Conservation (phyloP, 2,329 filamentous ascomycete species). For the Botrytis galanthina region DNA sequence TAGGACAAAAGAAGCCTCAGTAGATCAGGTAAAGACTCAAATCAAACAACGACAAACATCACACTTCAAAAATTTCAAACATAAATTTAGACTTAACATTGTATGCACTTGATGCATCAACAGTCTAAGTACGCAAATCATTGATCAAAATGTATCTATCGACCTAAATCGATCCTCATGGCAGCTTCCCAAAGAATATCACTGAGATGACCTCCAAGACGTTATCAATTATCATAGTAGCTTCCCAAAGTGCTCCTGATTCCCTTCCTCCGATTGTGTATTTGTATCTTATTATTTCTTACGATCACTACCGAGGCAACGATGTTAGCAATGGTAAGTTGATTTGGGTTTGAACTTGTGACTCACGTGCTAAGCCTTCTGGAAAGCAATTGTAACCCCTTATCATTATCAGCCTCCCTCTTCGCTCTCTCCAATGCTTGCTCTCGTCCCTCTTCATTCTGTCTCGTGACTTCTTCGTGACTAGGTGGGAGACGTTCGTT, state of each 20-base stretch:
- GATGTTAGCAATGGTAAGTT: constrained; percentile 11
- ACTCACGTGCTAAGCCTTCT: constrained; percentile 95
- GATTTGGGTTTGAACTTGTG: background rate
- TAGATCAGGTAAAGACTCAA: background rate
- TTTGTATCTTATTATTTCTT: constrained; percentile 27
- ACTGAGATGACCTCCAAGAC: constrained; percentile 2
- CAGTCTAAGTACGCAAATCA: constrained; percentile 5
- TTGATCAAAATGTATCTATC: constrained; percentile 20
- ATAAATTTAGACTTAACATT: constrained; percentile 16
- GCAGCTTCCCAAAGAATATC: constrained; percentile 12
- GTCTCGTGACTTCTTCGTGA: constrained; percentile 84
- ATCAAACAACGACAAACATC: background rate
- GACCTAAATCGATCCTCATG: constrained; percentile 15
- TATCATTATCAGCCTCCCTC: constrained; percentile 88
- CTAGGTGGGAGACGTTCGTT: constrained; percentile 92
- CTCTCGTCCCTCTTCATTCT: constrained; percentile 75
- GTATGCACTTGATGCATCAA: constrained; percentile 17
- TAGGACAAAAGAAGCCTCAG: background rate
- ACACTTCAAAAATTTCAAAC: background rate
- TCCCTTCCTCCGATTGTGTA: background rate
- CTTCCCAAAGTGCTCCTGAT: constrained; percentile 12
- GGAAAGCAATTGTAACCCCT: constrained; percentile 79
- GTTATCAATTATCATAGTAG: constrained; percentile 17
- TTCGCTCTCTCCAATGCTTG: constrained; percentile 83
- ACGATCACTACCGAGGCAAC: constrained; percentile 27